Conservation (phyloP, 208 protist genomes). For the Strigomonas galati region DNA sequence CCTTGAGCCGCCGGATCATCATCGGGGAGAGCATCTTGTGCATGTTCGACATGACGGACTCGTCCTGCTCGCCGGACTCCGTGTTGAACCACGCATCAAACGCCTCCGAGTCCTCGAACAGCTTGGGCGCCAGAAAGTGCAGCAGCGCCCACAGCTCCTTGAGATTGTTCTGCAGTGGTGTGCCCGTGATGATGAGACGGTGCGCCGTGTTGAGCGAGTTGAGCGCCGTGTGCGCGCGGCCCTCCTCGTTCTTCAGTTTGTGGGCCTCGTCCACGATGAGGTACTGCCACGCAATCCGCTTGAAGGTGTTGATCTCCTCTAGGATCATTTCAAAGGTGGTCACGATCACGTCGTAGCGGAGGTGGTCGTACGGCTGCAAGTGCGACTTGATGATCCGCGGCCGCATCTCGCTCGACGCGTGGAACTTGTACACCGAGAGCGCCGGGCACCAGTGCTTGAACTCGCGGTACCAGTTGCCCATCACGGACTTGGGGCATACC, state of each 20-base stretch:
- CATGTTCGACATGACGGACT: conserved; percentile 73
- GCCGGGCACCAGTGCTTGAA: conserved; percentile 95
- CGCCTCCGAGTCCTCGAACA: conserved; percentile 83
- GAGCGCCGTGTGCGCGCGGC: conserved; percentile 59
- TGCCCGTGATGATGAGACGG: conserved; percentile 97
- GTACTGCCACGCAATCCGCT: conserved; percentile 92
- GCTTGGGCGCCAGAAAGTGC: conserved; percentile 91
- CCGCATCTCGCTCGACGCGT: conserved; percentile 93
- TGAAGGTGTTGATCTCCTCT: conserved; percentile 87
- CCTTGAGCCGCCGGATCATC: conserved; percentile 96
- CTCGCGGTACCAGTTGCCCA: conserved; percentile 98
- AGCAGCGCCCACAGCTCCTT: conserved; percentile 96
- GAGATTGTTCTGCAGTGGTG: conserved; percentile 98
- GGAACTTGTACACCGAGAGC: conserved; percentile 92
- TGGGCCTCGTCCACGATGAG: conserved; percentile 99
- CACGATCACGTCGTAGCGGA: conserved; percentile 92
- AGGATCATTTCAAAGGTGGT: conserved; percentile 98
- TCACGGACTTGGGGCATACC: conserved; percentile 95
- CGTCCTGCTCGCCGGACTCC: conserved; percentile 73
- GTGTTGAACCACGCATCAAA: conserved; percentile 96
- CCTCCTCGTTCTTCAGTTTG: conserved; percentile 92
- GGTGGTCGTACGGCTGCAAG: conserved; percentile 45
- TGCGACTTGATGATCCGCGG: conserved; percentile 63
- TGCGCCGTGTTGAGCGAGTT: conserved; percentile 77
- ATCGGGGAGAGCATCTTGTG: conserved; percentile 95